Evolutionary conservation across 1,139 yeast genomes (phyloP).

Genomic region (Pichia sp.): DNA sequence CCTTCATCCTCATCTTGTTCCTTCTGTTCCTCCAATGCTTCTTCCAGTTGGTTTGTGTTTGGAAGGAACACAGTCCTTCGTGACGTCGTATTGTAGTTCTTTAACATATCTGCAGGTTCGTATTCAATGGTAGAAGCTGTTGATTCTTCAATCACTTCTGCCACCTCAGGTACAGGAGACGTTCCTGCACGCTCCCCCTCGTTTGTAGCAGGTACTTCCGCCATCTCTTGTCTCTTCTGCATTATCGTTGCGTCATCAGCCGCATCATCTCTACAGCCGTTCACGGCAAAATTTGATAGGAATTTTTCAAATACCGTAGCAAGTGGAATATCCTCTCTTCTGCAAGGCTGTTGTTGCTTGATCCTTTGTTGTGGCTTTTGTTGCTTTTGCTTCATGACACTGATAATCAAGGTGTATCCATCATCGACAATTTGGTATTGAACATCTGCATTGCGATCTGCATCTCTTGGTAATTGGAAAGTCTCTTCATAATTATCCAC

Average conservation of each 20-base stretch:
- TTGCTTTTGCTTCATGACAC: constrained; percentile 12
- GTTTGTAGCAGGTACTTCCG: too few species aligned
- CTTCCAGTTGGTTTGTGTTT: constrained; percentile 4
- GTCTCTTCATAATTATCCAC: constrained; percentile 14
- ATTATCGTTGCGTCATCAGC: too few species aligned
- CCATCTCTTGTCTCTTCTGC: too few species aligned
- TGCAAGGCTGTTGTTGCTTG: background rate
- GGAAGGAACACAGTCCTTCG: constrained; percentile 22
- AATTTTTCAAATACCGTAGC: background rate
- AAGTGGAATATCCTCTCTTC: background rate
- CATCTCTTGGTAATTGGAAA: constrained; percentile 13
- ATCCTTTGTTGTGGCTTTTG: too few species aligned
- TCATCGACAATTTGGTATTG: constrained; percentile 7
- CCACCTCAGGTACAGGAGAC: background rate
- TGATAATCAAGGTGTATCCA: constrained; percentile 13
- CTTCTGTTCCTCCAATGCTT: constrained; percentile 5
- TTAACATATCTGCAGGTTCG: constrained; percentile 8
- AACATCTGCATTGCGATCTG: constrained; percentile 9
- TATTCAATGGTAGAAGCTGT: background rate
- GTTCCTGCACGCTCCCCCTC: constrained; percentile 1
- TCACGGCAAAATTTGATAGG: too few species aligned
- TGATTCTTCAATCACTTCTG: background rate
- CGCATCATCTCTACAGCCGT: too few species aligned
- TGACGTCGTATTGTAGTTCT: constrained; percentile 20
- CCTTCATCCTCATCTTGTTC: constrained; percentile 2